These are phyloP conservation scores for Nematocida ausubeli DNA, from an alignment of 371 early-diverging fungal genomes.

Conservation along the genomic window DNA sequence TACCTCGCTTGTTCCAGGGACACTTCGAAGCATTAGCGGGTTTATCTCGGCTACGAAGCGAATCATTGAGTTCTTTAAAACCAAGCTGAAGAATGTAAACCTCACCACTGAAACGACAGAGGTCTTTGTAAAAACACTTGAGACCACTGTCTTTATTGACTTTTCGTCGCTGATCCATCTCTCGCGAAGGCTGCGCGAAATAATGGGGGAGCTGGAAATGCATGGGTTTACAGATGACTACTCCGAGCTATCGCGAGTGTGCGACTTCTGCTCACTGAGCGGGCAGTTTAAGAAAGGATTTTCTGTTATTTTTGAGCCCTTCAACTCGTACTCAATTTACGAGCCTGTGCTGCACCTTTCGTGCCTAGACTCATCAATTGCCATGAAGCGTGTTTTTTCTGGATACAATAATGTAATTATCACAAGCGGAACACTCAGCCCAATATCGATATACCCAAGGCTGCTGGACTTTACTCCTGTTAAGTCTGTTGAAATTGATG, in stretches of 20 bases:
- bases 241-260: constrained; percentile 76
- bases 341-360: constrained; percentile 71
- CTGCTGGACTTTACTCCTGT: constrained; percentile 81
- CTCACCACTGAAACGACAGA: constrained; percentile 88
- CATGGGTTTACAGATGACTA: constrained; percentile 81
- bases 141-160: constrained; percentile 70
- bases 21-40: constrained; percentile 89
- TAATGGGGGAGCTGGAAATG: constrained; percentile 69
- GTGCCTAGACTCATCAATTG: constrained; percentile 93
- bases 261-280: constrained; percentile 85
- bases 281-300: constrained; percentile 93
- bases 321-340: constrained; percentile 80
- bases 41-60: constrained; percentile 89
- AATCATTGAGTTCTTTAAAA: constrained; percentile 95
- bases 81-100: constrained; percentile 87
- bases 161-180: constrained; percentile 61
- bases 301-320: constrained; percentile 90
- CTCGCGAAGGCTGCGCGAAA: constrained; percentile 78
- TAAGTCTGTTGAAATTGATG: constrained; percentile 76
- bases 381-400: constrained; percentile 87
- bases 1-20: constrained; percentile 77
- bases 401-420: constrained; percentile 91
- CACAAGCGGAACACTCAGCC: constrained; percentile 96
- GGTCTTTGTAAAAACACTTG: constrained; percentile 82
- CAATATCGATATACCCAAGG: constrained; percentile 94